phyloP scores from a whole-genome alignment of 2,329 filamentous ascomycete species.

The Ilyonectria mors-panacis region DNA sequence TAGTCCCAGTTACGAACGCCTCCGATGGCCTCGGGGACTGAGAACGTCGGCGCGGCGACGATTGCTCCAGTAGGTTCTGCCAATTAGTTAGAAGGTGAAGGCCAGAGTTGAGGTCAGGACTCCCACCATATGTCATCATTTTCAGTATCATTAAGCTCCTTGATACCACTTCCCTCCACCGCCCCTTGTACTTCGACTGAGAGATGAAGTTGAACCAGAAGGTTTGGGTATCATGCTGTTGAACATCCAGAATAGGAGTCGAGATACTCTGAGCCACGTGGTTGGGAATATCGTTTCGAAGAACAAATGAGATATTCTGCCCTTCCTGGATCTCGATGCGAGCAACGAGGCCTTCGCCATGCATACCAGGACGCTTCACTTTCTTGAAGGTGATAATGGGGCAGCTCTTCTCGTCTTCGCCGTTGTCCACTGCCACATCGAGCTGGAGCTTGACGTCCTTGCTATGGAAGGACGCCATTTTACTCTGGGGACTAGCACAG shows the following conservation, averaged over 20 bases:
- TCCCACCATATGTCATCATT: slow-evolving; percentile 75
- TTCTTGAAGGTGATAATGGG: slow-evolving; percentile 71
- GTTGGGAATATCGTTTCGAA: slow-evolving; percentile 73
- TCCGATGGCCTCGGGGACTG: slow-evolving; percentile 81
- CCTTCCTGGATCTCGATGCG: slow-evolving; percentile 74
- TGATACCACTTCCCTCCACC: slow-evolving; percentile 80
- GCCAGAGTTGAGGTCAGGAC: not conserved
- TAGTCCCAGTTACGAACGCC: slow-evolving; percentile 80
- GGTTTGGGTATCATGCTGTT: slow-evolving; percentile 78
- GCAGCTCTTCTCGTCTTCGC: slow-evolving; percentile 56
- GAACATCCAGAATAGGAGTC: slow-evolving; percentile 68
- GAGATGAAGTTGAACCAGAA: slow-evolving; percentile 84
- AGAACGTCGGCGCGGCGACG: slow-evolving; percentile 83
- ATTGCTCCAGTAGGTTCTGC: slow-evolving; percentile 83
- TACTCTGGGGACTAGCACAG: slow-evolving; percentile 62
- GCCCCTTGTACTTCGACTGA: slow-evolving; percentile 78
- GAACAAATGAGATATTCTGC: slow-evolving; percentile 77
- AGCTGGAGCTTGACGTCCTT: slow-evolving; percentile 73
- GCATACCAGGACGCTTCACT: slow-evolving; percentile 64
- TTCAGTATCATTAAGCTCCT: slow-evolving; percentile 83
- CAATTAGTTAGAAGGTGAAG: slow-evolving; percentile 14
- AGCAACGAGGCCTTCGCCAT: slow-evolving; percentile 75
- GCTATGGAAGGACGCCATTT: slow-evolving; percentile 75
- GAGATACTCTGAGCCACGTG: slow-evolving; percentile 73
- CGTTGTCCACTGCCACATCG: slow-evolving; percentile 76